Conservation (phyloP, 768 basidiomycete genomes). For the Crucibulum laeve region DNA sequence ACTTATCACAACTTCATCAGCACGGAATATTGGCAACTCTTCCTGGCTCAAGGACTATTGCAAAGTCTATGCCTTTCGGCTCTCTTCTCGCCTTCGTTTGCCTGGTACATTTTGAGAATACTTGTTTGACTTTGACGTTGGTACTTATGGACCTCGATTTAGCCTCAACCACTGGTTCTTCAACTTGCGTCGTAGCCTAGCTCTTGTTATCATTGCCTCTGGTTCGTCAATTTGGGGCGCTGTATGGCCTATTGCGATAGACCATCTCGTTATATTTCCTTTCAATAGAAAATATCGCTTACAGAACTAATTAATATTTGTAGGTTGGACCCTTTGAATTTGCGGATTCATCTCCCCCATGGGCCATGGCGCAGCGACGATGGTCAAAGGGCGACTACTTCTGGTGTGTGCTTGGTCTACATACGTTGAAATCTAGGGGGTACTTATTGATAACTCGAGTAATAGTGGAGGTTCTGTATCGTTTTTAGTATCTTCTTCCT, state of each 20-base stretch:
- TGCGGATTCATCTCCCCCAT: conserved; percentile 11
- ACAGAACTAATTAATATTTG: neutral
- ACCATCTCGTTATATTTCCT: conserved; percentile 12
- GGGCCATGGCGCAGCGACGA: conserved; percentile 4
- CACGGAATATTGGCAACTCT: conserved; percentile 48
- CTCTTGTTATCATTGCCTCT: conserved; percentile 12
- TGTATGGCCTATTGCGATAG: conserved; percentile 12
- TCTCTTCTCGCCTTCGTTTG: conserved; percentile 11
- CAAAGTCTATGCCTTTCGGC: conserved; percentile 33
- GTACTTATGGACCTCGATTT: neutral
- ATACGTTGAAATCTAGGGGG: neutral
- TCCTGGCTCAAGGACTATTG: conserved; percentile 50
- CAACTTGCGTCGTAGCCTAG: conserved; percentile 12
- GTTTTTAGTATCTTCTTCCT: conserved; percentile 8
- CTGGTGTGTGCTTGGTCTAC: conserved; percentile 6
- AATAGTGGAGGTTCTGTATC: neutral
- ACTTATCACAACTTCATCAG: conserved; percentile 2
- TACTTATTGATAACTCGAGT: neutral
- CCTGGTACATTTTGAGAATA: conserved; percentile 1
- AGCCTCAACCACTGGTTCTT: conserved; percentile 14
- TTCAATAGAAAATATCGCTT: conserved; percentile 3
- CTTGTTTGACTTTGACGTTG: neutral
- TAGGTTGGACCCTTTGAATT: conserved; percentile 10
- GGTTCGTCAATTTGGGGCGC: conserved; percentile 13
- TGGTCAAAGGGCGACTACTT: conserved; percentile 14